Conservation (phyloP, 768 basidiomycete species). For the Termitomyces sp. region DNA sequence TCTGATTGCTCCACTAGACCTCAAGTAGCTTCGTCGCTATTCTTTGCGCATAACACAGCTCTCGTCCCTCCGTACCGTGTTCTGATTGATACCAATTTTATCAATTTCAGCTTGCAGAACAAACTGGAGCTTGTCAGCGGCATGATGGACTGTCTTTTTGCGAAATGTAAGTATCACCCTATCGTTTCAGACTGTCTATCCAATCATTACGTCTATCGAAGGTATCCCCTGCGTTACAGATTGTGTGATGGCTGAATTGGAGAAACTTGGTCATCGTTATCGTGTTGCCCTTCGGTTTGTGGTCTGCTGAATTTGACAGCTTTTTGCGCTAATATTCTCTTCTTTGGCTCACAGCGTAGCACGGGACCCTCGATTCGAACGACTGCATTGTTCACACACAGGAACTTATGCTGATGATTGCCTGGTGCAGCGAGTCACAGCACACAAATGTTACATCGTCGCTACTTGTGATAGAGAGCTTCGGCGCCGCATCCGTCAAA, state of each 20-base stretch:
- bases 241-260: conserved; percentile 97
- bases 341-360: conserved; percentile 63
- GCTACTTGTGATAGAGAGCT: conserved; percentile 97
- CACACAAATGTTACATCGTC: conserved; percentile 95
- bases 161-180: conserved; percentile 64
- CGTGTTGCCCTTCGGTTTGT: conserved; percentile 88
- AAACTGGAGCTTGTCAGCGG: conserved; percentile 92
- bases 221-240: conserved; percentile 99
- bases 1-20: conserved; percentile 39
- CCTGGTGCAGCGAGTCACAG: conserved; percentile 90
- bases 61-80: conserved; percentile 97
- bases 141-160: conserved; percentile 99
- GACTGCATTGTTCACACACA: conserved; percentile 84
- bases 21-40: conserved; percentile 86
- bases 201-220: conserved; percentile 23
- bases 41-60: conserved; percentile 91
- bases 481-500: conserved; percentile 84
- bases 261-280: conserved; percentile 95
- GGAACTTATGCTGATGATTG: conserved; percentile 99
- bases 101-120: conserved; percentile 98
- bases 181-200: not conserved
- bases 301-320: not conserved
- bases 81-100: conserved; percentile 98
- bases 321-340: not conserved
- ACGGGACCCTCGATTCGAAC: conserved; percentile 95